Conservation (phyloP, 768 basidiomycete species). For the Leucocoprinus sp. region DNA sequence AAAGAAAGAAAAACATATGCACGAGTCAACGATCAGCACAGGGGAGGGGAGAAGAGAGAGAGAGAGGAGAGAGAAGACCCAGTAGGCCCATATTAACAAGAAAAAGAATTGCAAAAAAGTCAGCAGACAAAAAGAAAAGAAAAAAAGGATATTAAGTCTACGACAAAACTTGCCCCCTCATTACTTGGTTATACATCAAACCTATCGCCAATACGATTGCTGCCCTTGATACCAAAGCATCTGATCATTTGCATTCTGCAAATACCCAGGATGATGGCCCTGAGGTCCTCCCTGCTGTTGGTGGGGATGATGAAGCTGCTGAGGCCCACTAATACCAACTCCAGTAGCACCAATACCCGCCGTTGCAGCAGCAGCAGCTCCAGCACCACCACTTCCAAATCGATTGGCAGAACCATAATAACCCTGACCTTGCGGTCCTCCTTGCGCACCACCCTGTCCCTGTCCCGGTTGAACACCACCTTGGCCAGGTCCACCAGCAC, state of each 20-base stretch:
- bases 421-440: conserved; percentile 41
- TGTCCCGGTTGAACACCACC: conserved; percentile 31
- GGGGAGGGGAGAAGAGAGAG: neutral
- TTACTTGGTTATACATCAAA: neutral
- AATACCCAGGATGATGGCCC: conserved; percentile 47
- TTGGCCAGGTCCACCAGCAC: conserved; percentile 31
- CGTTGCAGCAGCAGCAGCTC: neutral
- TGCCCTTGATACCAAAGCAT: conserved; percentile 68
- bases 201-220: conserved; percentile 55
- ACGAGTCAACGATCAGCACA: neutral
- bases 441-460: conserved; percentile 27
- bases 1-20: neutral
- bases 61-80: conserved; percentile 2
- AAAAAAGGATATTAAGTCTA: neutral
- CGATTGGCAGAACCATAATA: conserved; percentile 43
- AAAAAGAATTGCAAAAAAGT: neutral
- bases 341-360: conserved; percentile 24
- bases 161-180: neutral
- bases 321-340: conserved; percentile 30
- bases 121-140: neutral
- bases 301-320: conserved; percentile 27
- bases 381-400: conserved; percentile 29
- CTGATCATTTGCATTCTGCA: conserved; percentile 56
- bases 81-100: conserved; percentile 2
- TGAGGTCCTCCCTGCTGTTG: conserved; percentile 37